These are phyloP conservation scores for Daldinia concentrica DNA, from an alignment of 495 filamentous ascomycete species.

Conservation along the genomic window DNA sequence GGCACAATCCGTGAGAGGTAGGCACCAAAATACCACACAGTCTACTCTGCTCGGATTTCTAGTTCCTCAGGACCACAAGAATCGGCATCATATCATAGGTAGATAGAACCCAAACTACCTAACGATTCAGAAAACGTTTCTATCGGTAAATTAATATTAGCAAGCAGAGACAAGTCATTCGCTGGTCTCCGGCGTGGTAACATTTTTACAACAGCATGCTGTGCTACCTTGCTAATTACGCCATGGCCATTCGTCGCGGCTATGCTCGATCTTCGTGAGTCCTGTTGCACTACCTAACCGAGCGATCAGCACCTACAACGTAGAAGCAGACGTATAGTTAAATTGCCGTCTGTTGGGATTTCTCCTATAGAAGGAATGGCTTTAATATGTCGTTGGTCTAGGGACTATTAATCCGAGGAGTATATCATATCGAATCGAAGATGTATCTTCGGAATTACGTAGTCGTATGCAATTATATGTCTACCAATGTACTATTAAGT, in stretches of 20 bases:
- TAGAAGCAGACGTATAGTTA: neutral
- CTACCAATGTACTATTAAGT: neutral
- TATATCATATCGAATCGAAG: too few species aligned
- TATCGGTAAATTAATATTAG: neutral
- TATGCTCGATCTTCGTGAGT: conserved; percentile 9
- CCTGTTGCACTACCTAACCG: neutral
- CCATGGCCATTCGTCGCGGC: neutral
- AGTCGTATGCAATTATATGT: neutral
- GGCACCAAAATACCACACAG: too few species aligned
- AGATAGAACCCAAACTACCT: neutral
- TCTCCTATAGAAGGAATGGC: too few species aligned
- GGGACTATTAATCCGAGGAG: too few species aligned
- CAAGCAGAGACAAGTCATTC: conserved; percentile 10
- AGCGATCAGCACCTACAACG: neutral
- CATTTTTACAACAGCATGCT: conserved; percentile 12
- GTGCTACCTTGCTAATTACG: conserved; percentile 20
- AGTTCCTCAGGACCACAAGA: conserved; percentile 2
- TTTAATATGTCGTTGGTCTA: too few species aligned
- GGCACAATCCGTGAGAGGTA: too few species aligned
- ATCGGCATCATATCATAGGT: neutral
- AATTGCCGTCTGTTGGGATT: too few species aligned
- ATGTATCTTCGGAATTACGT: too few species aligned
- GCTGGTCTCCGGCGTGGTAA: conserved; percentile 8
- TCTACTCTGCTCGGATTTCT: neutral
- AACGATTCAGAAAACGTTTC: neutral